phyloP scores from a whole-genome alignment of 148 eudicot genomes.

The Persicaria maculosa region DNA sequence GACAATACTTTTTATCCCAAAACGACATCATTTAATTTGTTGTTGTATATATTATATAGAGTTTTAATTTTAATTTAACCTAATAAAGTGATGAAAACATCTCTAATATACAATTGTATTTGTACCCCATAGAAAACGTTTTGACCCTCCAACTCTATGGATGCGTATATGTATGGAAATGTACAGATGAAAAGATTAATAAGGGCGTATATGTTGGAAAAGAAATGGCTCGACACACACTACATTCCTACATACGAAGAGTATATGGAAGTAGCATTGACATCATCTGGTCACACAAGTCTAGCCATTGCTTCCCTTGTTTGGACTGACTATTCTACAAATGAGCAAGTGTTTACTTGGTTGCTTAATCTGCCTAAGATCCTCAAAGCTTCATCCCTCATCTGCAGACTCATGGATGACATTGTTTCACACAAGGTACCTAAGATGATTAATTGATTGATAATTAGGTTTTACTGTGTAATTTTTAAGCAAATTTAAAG shows the following conservation, averaged over 20 bases:
- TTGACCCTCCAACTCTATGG: too few species aligned
- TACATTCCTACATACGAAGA: conserved; percentile 10
- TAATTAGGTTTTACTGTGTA: too few species aligned
- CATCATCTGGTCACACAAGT: neutral
- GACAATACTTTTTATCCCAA: too few species aligned
- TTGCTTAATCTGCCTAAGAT: conserved; percentile 8
- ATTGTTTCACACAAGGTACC: conserved; percentile 12
- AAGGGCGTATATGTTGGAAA: conserved; percentile 10
- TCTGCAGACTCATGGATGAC: conserved; percentile 17
- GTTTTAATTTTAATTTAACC: too few species aligned
- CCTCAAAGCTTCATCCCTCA: neutral
- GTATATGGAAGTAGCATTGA: conserved; percentile 2
- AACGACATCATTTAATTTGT: too few species aligned
- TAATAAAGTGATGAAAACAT: too few species aligned
- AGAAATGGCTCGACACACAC: conserved; percentile 7
- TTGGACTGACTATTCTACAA: conserved; percentile 9
- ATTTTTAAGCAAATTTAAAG: too few species aligned
- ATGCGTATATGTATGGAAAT: neutral
- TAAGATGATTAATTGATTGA: too few species aligned
- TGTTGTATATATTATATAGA: too few species aligned
- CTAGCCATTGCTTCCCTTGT: conserved; percentile 10
- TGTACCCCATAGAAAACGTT: too few species aligned
- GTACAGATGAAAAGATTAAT: conserved; percentile 13
- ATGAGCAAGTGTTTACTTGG: conserved; percentile 12
- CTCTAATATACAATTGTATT: too few species aligned